Conservation (phyloP, 345 rosid genomes). For the Bretschneidera sinensis region DNA sequence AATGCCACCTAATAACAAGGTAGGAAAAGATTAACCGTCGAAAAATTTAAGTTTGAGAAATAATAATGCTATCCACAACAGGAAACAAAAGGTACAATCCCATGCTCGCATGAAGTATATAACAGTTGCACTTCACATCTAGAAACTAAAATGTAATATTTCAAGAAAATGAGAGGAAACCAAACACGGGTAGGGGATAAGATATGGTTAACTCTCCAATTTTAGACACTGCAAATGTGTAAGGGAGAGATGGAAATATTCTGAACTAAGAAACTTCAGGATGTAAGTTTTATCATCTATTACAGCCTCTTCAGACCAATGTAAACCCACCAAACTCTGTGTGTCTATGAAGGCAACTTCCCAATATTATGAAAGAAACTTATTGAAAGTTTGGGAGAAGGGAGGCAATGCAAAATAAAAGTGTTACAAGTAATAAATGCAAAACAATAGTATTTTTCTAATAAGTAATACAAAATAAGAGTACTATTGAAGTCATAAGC, state of each 20-base stretch:
- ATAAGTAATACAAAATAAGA: neutral
- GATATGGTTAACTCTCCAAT: neutral
- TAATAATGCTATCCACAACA: too few relatives aligned
- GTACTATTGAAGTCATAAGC: too few relatives aligned
- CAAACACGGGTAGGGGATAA: neutral
- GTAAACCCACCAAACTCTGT: too few relatives aligned
- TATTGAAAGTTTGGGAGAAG: neutral
- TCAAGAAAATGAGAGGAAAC: neutral
- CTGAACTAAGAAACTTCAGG: neutral
- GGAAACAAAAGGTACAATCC: too few relatives aligned
- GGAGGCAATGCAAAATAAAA: neutral
- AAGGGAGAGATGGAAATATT: conserved; percentile 7
- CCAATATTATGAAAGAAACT: neutral
- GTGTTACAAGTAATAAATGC: neutral
- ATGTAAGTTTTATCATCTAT: too few relatives aligned
- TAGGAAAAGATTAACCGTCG: neutral
- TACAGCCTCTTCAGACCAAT: too few relatives aligned
- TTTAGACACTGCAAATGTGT: conserved; percentile 11
- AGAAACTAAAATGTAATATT: neutral
- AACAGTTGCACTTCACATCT: too few relatives aligned
- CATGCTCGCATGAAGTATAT: too few relatives aligned
- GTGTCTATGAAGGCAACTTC: too few relatives aligned
- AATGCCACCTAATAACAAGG: neutral
- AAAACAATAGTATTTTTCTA: neutral
- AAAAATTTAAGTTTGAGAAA: too few relatives aligned